phyloP scores from a whole-genome alignment of 345 rosid species.

The Hypericum perforatum region DNA sequence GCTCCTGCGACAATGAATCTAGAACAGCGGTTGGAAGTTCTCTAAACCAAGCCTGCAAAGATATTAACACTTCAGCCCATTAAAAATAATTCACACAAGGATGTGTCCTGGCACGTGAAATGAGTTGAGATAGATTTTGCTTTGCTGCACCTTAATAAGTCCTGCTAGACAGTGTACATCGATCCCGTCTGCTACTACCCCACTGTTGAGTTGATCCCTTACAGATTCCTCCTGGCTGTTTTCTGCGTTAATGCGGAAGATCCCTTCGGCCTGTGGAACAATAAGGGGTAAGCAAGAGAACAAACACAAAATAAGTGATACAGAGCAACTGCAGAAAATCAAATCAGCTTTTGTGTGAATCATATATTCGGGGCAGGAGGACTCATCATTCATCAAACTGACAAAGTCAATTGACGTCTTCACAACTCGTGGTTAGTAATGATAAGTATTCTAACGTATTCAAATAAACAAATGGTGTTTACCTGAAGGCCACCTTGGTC shows the following conservation, averaged over 20 bases:
- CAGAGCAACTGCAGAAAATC: background rate
- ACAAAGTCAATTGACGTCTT: too few relatives aligned
- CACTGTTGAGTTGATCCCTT: conserved; percentile 25
- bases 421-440: too few relatives aligned
- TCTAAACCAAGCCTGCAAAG: conserved; percentile 21
- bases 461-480: background rate
- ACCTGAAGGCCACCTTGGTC: conserved; percentile 28
- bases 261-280: conserved; percentile 25
- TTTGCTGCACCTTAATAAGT: conserved; percentile 22
- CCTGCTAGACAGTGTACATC: conserved; percentile 28
- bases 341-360: background rate
- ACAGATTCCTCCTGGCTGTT: conserved; percentile 28
- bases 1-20: conserved; percentile 5
- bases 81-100: background rate
- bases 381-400: too few relatives aligned
- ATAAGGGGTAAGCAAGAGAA: background rate
- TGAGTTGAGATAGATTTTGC: background rate
- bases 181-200: conserved; percentile 23
- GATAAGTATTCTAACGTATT: too few relatives aligned
- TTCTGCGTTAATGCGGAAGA: conserved; percentile 26
- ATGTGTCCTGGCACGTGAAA: background rate
- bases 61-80: background rate
- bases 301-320: background rate
- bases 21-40: conserved; percentile 8
- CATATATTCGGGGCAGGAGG: too few relatives aligned